phyloP scores from a whole-genome alignment of 805 yeast genomes.

The Clavispora fructus region DNA sequence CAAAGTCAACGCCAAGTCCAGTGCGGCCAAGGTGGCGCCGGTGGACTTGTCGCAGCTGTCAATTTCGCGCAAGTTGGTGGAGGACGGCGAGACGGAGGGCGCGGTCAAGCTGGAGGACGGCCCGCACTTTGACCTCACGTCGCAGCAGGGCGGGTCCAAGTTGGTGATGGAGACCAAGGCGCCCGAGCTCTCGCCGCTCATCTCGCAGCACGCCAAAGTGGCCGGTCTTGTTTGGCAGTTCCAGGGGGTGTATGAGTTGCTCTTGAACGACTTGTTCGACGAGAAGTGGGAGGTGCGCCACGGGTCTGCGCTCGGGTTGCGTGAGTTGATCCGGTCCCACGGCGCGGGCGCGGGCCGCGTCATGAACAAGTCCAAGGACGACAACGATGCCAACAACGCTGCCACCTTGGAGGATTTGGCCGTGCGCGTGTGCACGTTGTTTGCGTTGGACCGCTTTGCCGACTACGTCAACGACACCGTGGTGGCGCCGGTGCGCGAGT shows the following conservation, averaged over 20 bases:
- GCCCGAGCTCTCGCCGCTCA: constrained; percentile 58
- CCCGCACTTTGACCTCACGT: constrained; percentile 58
- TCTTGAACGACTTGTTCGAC: constrained; percentile 72
- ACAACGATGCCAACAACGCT: constrained; percentile 62
- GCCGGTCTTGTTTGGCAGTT: constrained; percentile 87
- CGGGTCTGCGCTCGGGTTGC: constrained; percentile 87
- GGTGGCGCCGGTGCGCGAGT: constrained; percentile 96
- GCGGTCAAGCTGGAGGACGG: constrained; percentile 5
- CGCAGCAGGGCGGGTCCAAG: constrained; percentile 75
- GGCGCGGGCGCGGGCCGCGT: constrained; percentile 84
- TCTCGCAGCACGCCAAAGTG: constrained; percentile 66
- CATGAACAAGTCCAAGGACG: constrained; percentile 51
- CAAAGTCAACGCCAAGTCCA: constrained; percentile 58
- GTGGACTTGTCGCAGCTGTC: constrained; percentile 72
- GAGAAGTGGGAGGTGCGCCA: constrained; percentile 94
- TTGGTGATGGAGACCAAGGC: constrained; percentile 77
- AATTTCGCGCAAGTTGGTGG: constrained; percentile 50
- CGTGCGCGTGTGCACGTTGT: constrained; percentile 75
- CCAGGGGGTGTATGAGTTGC: constrained; percentile 83
- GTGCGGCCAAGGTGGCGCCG: constrained; percentile 40
- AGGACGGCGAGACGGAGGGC: constrained; percentile 30
- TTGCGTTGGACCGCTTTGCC: constrained; percentile 92
- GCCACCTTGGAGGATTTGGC: constrained; percentile 82
- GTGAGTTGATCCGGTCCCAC: constrained; percentile 80
- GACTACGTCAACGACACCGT: constrained; percentile 97